These are phyloP conservation scores for Chlamydomonas eustigma DNA, from an alignment of 139 green algal genomes.

Conservation along the genomic window DNA sequence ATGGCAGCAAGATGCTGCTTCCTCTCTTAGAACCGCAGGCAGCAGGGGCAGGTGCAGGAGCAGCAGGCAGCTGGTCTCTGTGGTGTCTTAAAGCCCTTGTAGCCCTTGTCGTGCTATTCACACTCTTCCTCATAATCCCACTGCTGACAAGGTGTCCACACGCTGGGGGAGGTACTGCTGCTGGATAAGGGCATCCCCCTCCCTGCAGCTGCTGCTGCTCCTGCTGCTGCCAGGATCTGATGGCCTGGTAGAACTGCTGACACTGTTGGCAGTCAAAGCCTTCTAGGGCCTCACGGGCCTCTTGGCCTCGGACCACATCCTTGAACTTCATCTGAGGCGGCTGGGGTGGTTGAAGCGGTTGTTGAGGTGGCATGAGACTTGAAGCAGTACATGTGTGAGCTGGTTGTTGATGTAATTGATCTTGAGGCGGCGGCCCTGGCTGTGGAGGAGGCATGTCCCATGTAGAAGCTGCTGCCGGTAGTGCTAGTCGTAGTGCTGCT, in stretches of 20 bases:
- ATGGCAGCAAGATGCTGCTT: no score
- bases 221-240: background rate
- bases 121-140: no score
- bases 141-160: background rate
- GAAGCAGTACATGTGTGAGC: background rate
- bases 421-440: background rate
- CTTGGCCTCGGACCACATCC: background rate
- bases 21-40: background rate
- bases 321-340: background rate
- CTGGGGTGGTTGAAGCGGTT: background rate
- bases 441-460: no score
- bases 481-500: background rate
- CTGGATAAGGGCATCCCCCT: no score
- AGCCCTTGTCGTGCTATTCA: no score
- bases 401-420: background rate
- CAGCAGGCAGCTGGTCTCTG: background rate
- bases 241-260: background rate
- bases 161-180: no score
- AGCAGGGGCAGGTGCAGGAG: background rate
- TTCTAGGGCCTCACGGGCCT: background rate
- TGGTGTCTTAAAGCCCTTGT: no score
- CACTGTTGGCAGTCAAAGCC: background rate
- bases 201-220: background rate
- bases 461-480: background rate
- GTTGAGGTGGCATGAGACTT: background rate